Base-by-base conservation (phyloP, 2,329 filamentous ascomycete species). In the Lomentospora prolificans region DNA sequence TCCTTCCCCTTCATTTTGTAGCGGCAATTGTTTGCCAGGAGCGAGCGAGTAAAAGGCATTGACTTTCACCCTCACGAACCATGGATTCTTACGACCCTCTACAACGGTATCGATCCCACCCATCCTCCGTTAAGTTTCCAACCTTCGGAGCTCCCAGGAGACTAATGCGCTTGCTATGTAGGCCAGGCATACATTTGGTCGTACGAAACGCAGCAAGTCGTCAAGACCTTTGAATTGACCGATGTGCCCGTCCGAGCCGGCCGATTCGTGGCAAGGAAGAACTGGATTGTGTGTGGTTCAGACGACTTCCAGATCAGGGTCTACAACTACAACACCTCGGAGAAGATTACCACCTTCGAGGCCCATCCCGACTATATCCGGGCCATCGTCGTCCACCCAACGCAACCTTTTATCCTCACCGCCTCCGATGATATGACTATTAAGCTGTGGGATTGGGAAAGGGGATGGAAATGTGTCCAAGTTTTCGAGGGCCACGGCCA, bases 161-260 rank as follows among this genome's bases (percentile, higher is more conserved):
- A 48, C 44, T 48, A 48, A 48, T 48, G 51, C 41, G 44, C 33
- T 31, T 50, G 14, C 24, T n/a, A 14, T 59, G 52, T 59, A 90
- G 90, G 94, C 71, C 92, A 97, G 77, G 94, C 95, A 69, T 95
- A 97, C 77, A 97, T 99, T 69, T 97, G 94, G 91, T 96, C 92
- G 31, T 96, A 95, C 73, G 92, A 95, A 74, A 95, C 90, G 53
- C 90, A 95, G 71, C 87, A 91, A 61, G 91, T 97, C 61, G 90
- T 99, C 74, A 97, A 97, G 79, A 96, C 92, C 3, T 99, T 99
- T 72, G 94, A 99, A 76, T 85, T 97, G 62, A 96, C 92, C 69
- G 94, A 99, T 79, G 94, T 99, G 53, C 94, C 94, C 61, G 92
- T 99, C 58, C 88, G 94, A 72, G 94, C 94, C 60, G 94, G 94